Evolutionary conservation across 2,329 filamentous ascomycete genomes (phyloP), one percentile per base, ranked within the genome.

Genomic region (Sporothrix luriei): DNA sequence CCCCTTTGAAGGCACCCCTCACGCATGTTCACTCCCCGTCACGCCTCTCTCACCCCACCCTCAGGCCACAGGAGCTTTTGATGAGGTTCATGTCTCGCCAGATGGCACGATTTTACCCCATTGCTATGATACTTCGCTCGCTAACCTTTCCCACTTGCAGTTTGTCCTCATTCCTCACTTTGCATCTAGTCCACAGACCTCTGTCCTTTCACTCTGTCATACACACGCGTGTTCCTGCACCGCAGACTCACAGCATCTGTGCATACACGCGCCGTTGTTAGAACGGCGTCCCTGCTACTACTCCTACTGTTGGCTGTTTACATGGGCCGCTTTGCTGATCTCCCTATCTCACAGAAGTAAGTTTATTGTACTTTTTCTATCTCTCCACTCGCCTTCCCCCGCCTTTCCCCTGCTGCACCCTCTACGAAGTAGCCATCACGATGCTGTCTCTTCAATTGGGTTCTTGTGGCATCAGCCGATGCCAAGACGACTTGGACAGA

Each of bases 351-450:
- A 64, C 61, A 5, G 29, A 48, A n/a, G 57, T 26, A 62, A 46
- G 57, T 62, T 21, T 19, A n/a, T 46, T 46, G 57, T 24, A 24
- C 21, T 9, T 19, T 38, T 16, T 26, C 14, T n/a, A n/a, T 55
- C 24, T 24, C 26, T 9, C 29, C 29, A 14, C 19, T 16, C 29
- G 13, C 9, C 38, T 21, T 46, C 21, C 57, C 57, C 26, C 6
- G 57, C 57, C 38, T 21, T 33, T 62, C 46, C 38, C 57, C 38
- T 62, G 57, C 57, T 46, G 57, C 57, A 62, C 57, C 57, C 55
- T 21, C 57, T 46, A n/a, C n/a, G n/a, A n/a, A n/a, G n/a, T n/a
- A 21, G 57, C 46, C 57, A n/a, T 46, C 24, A n/a, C 21, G 43
- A 38, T 65, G 26, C 21, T 43, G 16, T 65, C 24, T 65, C 26